phyloP scores from a whole-genome alignment of 169 alveolate genomes.

The Eimeria acervulina region DNA sequence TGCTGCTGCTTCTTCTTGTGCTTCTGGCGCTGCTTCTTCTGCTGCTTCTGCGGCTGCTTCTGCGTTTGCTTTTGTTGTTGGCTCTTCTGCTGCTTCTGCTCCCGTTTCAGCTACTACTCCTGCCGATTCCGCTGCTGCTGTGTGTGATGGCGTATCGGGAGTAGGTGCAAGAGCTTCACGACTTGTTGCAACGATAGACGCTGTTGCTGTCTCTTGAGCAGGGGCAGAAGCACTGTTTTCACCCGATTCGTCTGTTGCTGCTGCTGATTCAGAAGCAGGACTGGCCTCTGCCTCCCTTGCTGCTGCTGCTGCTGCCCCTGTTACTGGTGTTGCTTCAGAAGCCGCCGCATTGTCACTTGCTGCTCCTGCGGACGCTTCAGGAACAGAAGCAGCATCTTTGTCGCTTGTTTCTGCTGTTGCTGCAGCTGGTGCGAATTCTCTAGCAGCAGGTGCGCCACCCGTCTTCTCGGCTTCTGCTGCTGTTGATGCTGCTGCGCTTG shows the following conservation, averaged over 20 bases:
- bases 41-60: background rate
- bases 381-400: background rate
- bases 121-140: background rate
- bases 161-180: background rate
- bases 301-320: constrained; percentile 20
- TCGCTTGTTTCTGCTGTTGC: background rate
- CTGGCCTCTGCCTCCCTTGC: background rate
- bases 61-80: too few relatives aligned
- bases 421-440: background rate
- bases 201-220: background rate
- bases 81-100: background rate
- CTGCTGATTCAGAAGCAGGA: background rate
- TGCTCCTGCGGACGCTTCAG: background rate
- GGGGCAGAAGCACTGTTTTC: background rate
- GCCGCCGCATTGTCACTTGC: background rate
- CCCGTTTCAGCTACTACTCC: background rate
- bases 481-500: background rate
- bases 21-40: background rate
- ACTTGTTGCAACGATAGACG: background rate
- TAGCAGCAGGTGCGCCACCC: background rate
- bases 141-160: background rate
- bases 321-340: background rate
- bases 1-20: background rate
- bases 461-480: background rate
- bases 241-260: background rate